Conservation (phyloP, 1,284 basidiomycete species). For the Malassezia sympodialis region DNA sequence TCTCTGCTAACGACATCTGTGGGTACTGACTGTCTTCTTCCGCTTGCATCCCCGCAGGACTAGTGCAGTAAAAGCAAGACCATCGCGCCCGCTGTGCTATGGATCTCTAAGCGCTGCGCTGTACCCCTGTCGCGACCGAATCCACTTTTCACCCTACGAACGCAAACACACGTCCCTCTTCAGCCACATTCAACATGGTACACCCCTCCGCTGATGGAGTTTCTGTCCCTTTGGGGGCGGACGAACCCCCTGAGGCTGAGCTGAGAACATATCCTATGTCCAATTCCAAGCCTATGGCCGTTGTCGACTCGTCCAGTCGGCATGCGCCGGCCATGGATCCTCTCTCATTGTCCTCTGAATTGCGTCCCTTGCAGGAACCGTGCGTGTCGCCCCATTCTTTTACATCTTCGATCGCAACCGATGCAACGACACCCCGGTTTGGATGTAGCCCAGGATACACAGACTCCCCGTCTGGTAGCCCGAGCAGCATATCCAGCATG, state of each 20-base stretch:
- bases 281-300: neutral
- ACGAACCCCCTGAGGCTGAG: neutral
- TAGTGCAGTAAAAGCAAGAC: neutral
- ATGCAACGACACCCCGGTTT: slow-evolving; percentile 3
- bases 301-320: neutral
- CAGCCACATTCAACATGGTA: neutral
- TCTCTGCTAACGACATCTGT: neutral
- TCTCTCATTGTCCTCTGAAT: neutral
- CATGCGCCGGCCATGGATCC: neutral
- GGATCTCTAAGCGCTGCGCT: neutral
- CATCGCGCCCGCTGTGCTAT: neutral
- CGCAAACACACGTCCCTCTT: neutral
- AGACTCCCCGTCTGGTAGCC: slow-evolving; percentile 21
- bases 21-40: neutral
- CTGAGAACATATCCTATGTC: neutral
- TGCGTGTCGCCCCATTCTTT: neutral
- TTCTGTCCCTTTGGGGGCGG: neutral
- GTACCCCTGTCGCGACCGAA: neutral
- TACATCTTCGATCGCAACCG: neutral
- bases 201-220: neutral
- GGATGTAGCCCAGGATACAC: slow-evolving; percentile 13
- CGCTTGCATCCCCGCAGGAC: neutral
- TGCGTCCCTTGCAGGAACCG: neutral
- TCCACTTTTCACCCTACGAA: neutral
- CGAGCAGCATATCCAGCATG: slow-evolving; percentile 36